Percentiles rank a stretch among this genome's conserved stretches.
Evolutionary conservation across 2,329 filamentous ascomycete genomes (phyloP).

Genomic region (Penicillium sclerotigenum): DNA sequence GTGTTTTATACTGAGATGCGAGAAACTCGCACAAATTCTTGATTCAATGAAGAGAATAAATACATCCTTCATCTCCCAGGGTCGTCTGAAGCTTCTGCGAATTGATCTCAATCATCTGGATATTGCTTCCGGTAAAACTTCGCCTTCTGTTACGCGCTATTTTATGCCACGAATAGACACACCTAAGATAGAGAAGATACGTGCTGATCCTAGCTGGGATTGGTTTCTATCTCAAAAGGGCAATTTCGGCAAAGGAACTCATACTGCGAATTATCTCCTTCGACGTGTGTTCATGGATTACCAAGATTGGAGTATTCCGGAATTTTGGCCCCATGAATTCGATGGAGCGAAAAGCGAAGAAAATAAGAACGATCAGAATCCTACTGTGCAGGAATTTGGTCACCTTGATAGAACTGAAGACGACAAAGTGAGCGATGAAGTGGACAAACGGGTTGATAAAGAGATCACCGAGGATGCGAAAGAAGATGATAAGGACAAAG

Average conservation of each 20-base stretch:
- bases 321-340: not conserved
- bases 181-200: not conserved
- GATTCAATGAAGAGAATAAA: not conserved
- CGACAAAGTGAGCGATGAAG: not conserved
- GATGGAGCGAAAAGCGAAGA: not conserved
- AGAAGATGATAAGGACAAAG: not conserved
- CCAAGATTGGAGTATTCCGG: not conserved
- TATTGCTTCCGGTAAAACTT: not conserved
- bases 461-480: no score
- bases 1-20: not conserved
- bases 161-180: not conserved
- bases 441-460: not conserved
- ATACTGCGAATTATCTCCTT: not conserved
- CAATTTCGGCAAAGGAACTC: not conserved
- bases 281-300: not conserved
- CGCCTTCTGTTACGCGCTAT: not conserved
- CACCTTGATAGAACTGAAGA: not conserved
- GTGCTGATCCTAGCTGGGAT: not conserved
- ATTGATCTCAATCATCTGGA: not conserved
- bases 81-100: not conserved
- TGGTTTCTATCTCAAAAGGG: conserved; percentile 1
- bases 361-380: accelerated
- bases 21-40: not conserved
- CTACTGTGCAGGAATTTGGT: not conserved
- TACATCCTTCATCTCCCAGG: not conserved